phyloP scores from a whole-genome alignment of 345 rosid species.

The Aquilaria sinensis region DNA sequence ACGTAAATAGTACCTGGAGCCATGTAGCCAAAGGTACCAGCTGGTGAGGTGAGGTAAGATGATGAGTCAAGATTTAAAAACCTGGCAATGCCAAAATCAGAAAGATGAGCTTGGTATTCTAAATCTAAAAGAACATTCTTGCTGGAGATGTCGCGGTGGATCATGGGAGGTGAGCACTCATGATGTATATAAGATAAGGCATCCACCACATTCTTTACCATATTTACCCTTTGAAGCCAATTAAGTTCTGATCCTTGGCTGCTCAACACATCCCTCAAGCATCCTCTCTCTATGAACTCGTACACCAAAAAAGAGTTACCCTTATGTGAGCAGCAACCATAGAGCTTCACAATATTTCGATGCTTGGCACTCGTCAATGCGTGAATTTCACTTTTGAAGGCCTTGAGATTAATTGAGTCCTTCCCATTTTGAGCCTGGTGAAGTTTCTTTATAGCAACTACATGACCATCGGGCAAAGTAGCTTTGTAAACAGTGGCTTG shows the following conservation, averaged over 20 bases:
- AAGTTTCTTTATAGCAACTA: slow-evolving; percentile 16
- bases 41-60: slow-evolving; percentile 3
- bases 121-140: slow-evolving; percentile 12
- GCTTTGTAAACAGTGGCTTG: slow-evolving; percentile 12
- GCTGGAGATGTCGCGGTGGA: slow-evolving; percentile 12
- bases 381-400: neutral
- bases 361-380: neutral
- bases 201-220: slow-evolving; percentile 7
- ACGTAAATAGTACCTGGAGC: slow-evolving; percentile 12
- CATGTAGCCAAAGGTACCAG: slow-evolving; percentile 12
- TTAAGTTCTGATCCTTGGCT: neutral
- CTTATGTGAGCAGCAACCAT: neutral
- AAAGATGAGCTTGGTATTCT: slow-evolving; percentile 6
- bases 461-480: neutral
- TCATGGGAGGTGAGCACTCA: slow-evolving; percentile 9
- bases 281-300: slow-evolving; percentile 8
- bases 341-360: neutral
- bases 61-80: slow-evolving; percentile 4
- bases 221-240: slow-evolving; percentile 6
- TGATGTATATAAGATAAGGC: slow-evolving; percentile 15
- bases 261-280: neutral
- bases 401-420: neutral
- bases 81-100: slow-evolving; percentile 16
- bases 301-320: neutral
- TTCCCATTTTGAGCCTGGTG: neutral